Base-by-base conservation (phyloP, 2,329 filamentous ascomycete species). In the Fusarium sp. region DNA sequence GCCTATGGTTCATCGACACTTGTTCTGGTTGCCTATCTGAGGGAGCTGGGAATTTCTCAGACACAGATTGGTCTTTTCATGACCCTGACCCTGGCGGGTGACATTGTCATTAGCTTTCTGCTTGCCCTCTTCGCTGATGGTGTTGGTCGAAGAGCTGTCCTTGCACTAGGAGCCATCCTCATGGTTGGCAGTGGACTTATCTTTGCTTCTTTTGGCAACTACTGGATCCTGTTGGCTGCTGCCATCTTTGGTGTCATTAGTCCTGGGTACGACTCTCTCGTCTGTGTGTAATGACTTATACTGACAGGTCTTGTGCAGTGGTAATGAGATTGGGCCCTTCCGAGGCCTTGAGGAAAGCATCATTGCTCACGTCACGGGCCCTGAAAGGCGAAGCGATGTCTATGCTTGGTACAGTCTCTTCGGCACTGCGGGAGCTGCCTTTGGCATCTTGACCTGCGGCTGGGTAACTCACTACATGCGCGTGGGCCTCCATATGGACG, bases 281-380 rank as follows among this genome's bases (percentile, higher is more conserved):
- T 8, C 9, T 4, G 3, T 3, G 4, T 16, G 56, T 0, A 5
- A 2, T 29, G 71, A 35, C 2, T 13, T 2, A 6, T 62, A 27
- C 41, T 71, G 6, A 66, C 2, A 11, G 33, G 9, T 16, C 33
- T 65, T 9, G 2, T 50, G 18, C n/a, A 89, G 89, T 76, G 90
- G 90, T 9, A 91, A 90, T 65, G 90, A 92, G 76, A 91, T 92
- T 63, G 90, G 90, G 0, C 90, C 90, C 0, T 92, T 92, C 69
- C 84, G 88, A 43, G 90, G 90, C 43, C 85, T 92, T 31, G 90
- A 92, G 77, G 90, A 92, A 80, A 90, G 88, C 18, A 87, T 88
- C 6, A 81, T 92, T 2, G 89, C 90, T 5, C 89, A 91, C 48
- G 82, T 92, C 5, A 90, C 87, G 0, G 78, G 81, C 1, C 74